These are phyloP conservation scores for Cercospora citrullina DNA, from an alignment of 2,329 filamentous ascomycete genomes.

Conservation along the genomic window DNA sequence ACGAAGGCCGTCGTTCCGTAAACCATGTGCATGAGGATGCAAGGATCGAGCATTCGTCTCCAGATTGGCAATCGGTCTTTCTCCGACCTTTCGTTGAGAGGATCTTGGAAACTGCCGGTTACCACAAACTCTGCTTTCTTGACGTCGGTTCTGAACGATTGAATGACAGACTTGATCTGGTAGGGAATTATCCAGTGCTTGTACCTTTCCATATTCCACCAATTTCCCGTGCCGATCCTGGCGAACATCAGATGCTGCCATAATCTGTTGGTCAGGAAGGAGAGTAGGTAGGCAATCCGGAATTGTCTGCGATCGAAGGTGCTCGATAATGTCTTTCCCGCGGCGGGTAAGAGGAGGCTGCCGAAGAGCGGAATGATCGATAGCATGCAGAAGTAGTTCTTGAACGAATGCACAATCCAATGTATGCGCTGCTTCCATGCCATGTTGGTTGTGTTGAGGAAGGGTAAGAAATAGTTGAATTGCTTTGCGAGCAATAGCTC, in stretches of 20 bases:
- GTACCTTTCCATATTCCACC: slow-evolving; percentile 12
- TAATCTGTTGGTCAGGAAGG: slow-evolving; percentile 1
- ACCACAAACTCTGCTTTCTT: slow-evolving; percentile 15
- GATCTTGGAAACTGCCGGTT: slow-evolving; percentile 16
- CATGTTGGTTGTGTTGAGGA: background rate
- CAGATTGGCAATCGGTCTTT: background rate
- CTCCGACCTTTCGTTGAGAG: slow-evolving; percentile 10
- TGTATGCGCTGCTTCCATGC: background rate
- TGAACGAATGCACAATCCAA: slow-evolving; percentile 8
- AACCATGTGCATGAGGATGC: background rate
- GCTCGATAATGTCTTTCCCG: background rate
- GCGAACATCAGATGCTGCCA: slow-evolving; percentile 12
- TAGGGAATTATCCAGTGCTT: slow-evolving; percentile 13
- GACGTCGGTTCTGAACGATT: slow-evolving; percentile 1
- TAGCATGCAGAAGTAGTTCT: slow-evolving; percentile 4
- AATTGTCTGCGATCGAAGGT: background rate
- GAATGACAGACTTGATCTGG: slow-evolving; percentile 1
- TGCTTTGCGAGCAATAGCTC: background rate
- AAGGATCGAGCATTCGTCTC: background rate
- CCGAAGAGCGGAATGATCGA: background rate
- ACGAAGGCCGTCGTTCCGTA: background rate
- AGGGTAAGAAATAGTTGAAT: slow-evolving; percentile 9
- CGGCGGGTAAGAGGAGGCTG: background rate
- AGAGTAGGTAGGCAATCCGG: background rate
- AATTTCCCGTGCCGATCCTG: slow-evolving; percentile 7